Conservation (phyloP, 208 protist species). For the Acanthamoeba divionensis region DNA sequence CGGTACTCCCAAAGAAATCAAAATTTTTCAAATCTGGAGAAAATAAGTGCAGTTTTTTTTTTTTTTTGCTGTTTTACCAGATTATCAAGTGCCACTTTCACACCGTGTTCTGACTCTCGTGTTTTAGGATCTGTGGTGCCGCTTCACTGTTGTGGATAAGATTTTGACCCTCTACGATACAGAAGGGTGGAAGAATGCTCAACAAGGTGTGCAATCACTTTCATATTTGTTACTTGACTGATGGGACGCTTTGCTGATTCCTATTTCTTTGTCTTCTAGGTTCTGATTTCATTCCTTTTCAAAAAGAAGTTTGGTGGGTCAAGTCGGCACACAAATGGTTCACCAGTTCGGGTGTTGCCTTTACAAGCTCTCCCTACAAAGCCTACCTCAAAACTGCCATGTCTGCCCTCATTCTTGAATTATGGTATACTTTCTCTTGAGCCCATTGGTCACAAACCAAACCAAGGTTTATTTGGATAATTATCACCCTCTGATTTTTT, state of each 20-base stretch:
- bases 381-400: background rate
- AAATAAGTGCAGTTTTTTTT: too few species aligned
- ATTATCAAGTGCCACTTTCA: too few species aligned
- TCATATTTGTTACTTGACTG: background rate
- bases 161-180: constrained; percentile 21
- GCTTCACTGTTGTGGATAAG: constrained; percentile 1
- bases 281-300: constrained; percentile 33
- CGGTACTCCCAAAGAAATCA: too few species aligned
- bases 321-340: constrained; percentile 22
- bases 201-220: background rate
- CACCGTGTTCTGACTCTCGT: too few species aligned
- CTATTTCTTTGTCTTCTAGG: background rate
- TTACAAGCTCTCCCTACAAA: constrained; percentile 32
- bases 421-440: too few species aligned
- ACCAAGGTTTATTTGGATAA: too few species aligned
- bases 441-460: too few species aligned
- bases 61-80: too few species aligned
- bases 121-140: background rate
- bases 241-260: background rate
- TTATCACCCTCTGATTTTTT: too few species aligned
- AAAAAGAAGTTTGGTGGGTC: constrained; percentile 43
- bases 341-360: too few species aligned
- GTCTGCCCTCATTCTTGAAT: constrained; percentile 32
- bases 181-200: constrained; percentile 37
- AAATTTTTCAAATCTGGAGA: too few species aligned